Evolutionary conservation across 345 rosid genomes (phyloP).

Genomic region (Litchi chinensis): DNA sequence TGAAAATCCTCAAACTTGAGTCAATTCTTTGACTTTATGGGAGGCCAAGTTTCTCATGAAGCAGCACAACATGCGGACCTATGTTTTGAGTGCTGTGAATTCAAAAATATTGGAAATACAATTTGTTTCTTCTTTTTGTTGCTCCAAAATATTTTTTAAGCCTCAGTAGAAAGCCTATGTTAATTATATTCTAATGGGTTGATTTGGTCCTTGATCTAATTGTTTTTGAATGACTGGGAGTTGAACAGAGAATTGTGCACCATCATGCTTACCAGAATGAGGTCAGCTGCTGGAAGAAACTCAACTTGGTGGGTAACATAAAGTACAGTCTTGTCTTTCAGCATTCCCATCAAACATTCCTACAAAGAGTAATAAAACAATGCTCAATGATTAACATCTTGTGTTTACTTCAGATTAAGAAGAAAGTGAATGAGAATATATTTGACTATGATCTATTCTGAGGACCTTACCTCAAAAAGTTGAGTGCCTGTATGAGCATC

Average conservation of each 20-base stretch:
- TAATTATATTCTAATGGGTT: background rate
- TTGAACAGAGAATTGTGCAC: background rate
- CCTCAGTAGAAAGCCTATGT: background rate
- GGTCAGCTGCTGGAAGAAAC: constrained; percentile 93
- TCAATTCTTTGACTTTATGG: no score
- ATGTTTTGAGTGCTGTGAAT: background rate
- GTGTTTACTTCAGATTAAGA: background rate
- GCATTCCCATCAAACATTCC: constrained; percentile 91
- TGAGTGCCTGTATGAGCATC: constrained; percentile 96
- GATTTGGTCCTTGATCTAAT: background rate
- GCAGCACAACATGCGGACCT: no score
- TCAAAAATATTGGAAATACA: background rate
- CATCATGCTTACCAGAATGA: constrained; percentile 68
- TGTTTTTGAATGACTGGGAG: background rate
- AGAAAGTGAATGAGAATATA: background rate
- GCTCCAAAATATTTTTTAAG: background rate
- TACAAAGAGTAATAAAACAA: constrained; percentile 26
- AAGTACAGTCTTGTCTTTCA: constrained; percentile 72
- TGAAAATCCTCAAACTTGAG: background rate
- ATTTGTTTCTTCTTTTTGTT: background rate
- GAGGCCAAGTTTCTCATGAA: no score
- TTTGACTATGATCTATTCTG: background rate
- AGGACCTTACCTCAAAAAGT: constrained; percentile 62
- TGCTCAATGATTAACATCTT: background rate
- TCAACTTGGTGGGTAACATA: constrained; percentile 98